A percentile compares a stretch with the other conserved stretches of the same genome.
phyloP scores from a whole-genome alignment of 768 basidiomycete species.

The Leccinum truebloodii region DNA sequence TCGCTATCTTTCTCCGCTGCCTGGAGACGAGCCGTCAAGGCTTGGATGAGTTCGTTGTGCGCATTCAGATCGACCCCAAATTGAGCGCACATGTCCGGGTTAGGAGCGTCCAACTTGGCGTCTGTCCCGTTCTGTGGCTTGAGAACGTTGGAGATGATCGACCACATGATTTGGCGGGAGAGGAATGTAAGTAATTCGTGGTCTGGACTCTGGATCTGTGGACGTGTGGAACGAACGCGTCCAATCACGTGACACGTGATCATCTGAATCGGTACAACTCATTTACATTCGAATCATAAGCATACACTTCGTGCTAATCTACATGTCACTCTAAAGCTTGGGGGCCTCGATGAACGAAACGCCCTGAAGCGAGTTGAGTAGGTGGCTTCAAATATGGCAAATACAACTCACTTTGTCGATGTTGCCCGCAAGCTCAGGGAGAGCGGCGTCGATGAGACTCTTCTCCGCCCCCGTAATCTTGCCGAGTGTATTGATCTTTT shows the following conservation, averaged over 20 bases:
- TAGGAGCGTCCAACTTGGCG: slow-evolving; percentile 17
- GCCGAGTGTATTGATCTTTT: slow-evolving; percentile 82
- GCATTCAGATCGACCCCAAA: slow-evolving; percentile 75
- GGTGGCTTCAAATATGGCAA: not conserved
- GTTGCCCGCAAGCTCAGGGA: slow-evolving; percentile 76
- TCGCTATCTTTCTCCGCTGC: slow-evolving; percentile 63
- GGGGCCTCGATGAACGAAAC: slow-evolving; percentile 26
- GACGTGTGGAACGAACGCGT: not conserved
- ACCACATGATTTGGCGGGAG: slow-evolving; percentile 49
- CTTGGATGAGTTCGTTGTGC: slow-evolving; percentile 69
- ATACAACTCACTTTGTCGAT: slow-evolving; percentile 60
- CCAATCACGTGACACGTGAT: not conserved
- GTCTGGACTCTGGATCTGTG: not conserved
- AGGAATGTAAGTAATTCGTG: no score
- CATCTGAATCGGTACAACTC: not conserved
- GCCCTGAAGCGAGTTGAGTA: slow-evolving; percentile 20
- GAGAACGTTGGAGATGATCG: slow-evolving; percentile 58
- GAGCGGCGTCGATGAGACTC: slow-evolving; percentile 72
- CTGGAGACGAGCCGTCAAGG: slow-evolving; percentile 54
- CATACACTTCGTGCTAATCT: slow-evolving; percentile 8
- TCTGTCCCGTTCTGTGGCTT: slow-evolving; percentile 40
- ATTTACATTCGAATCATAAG: not conserved
- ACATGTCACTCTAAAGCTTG: slow-evolving; percentile 26
- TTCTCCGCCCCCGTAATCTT: slow-evolving; percentile 70
- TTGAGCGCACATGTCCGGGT: slow-evolving; percentile 63